Base-by-base conservation (phyloP, 1,284 basidiomycete genomes). In the Schizophyllum commune region DNA sequence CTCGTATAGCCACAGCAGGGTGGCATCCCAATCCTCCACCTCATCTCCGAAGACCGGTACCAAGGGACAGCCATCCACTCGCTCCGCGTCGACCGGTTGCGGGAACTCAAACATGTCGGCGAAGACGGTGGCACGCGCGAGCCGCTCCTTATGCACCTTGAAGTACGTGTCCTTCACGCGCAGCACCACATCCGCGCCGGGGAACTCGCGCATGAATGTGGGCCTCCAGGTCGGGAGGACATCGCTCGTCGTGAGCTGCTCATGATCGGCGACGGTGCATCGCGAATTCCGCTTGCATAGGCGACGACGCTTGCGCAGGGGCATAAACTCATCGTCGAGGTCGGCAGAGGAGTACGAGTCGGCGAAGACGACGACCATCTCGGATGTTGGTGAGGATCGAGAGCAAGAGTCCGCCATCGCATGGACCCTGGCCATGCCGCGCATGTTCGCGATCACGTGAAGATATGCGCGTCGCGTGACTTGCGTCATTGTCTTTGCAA, bases 1-100 rank as follows among this genome's bases (percentile, higher is more conserved):
- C 56, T 73, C 62, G 65, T 76, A 77, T 61, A 75, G 70, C 70
- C 72, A 75, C 22, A 60, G 58, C 39, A 76, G 60, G 4, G 67
- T 63, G 1, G 67, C 66, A 5, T 65, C 64, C 73, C 72, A 74
- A 61, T 74, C 72, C 1, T 65, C 61, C 57, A 68, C 53, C 11
- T 68, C 19, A 59, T 74, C 73, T 4, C 66, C 66, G 11, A 62
- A 58, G 11, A 74, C 61, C 5, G 59, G 58, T 19, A 76, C 73
- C 13, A 70, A 60, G 2, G 73, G 72, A 58, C 70, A 73, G 0
- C 68, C 72, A 33, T 74, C 72, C 13, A 71, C 60, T 19, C 51
- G 67, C 27, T 77, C 73, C 7, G 60, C 60, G 15, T 65, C 61
- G 0, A 59, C 55, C 8, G 71, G 72, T 57, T 74, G 74, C 0